These are phyloP conservation scores for Amniculicola lignicola DNA, from an alignment of 495 filamentous ascomycete genomes.

Conservation along the genomic window DNA sequence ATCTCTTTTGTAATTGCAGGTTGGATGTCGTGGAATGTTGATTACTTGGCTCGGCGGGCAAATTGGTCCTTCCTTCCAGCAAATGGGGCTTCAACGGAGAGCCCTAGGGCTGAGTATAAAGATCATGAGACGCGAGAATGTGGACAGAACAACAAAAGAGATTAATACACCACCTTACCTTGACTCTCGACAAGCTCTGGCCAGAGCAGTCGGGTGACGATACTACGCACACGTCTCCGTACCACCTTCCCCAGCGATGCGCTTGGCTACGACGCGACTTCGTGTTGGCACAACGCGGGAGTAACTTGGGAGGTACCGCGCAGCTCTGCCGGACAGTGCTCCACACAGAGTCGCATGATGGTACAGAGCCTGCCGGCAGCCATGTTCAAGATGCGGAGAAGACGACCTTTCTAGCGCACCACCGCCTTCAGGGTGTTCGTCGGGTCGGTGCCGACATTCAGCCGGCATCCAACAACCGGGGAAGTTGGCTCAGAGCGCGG, in stretches of 20 bases:
- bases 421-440: neutral
- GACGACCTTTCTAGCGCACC: neutral
- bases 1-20: too few relatives aligned
- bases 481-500: conserved; percentile 4
- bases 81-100: too few relatives aligned
- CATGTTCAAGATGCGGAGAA: neutral
- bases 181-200: neutral
- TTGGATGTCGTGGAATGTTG: neutral
- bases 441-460: neutral
- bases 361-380: neutral
- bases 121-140: neutral
- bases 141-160: neutral
- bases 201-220: neutral
- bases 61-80: too few relatives aligned
- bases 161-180: neutral
- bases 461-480: neutral
- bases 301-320: neutral
- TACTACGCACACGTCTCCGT: neutral
- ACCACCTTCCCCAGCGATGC: neutral
- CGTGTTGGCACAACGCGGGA: neutral
- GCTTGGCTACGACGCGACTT: neutral
- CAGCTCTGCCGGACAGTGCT: neutral
- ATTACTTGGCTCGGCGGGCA: neutral
- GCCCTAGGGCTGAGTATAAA: too few relatives aligned
- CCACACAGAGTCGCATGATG: neutral